Base-by-base conservation (phyloP, 2,329 filamentous ascomycete species). In the Diplocarpon rosae region DNA sequence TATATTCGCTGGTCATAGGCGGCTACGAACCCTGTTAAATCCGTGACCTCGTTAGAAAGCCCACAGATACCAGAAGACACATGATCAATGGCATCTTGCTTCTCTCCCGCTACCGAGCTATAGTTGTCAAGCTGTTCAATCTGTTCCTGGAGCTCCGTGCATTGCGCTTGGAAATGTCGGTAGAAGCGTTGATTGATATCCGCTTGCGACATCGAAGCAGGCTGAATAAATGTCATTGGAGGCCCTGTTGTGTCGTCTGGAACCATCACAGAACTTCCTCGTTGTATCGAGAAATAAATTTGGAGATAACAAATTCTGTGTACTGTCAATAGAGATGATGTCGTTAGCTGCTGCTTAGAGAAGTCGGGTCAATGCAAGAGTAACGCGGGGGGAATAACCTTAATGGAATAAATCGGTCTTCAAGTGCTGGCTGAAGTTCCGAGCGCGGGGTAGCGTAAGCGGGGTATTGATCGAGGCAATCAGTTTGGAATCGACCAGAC, bases 1-100 rank as follows among this genome's bases (percentile, higher is more conserved):
- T 95, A 96, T 17, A 83, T 82, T 55, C 85, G 78, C 62, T 92
- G 86, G 58, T 96, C 92, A 61, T 95, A 93, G 7, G 87, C 79
- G 2, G 92, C 88, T 13, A 95, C 77, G 54, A 82, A 87, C 45
- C 81, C 80, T 1, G 83, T 78, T 0, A 85, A 84, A 65, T 95
- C 88, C 53, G 85, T 82, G 32, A 95, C 85, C 56, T 92, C 82
- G 52, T 83, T 83, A 1, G 87, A 88, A 13, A 96, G 72, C 46
- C 78, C 76, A 27, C 85, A 80, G 56, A 96, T 92, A 50, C 78
- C 77, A 13, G 83, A 79, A 12, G 94, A 72, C 53, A 88, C 83
- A 57, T 85, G 76, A 54, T 95, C 88, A 37, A 84, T 78, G 41
- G 85, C 85, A 61, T 90, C 82, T 50, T 83, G 77, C 35, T 86